Evolutionary conservation across 768 basidiomycete genomes (phyloP).

Genomic region (Suillus weaverae): DNA sequence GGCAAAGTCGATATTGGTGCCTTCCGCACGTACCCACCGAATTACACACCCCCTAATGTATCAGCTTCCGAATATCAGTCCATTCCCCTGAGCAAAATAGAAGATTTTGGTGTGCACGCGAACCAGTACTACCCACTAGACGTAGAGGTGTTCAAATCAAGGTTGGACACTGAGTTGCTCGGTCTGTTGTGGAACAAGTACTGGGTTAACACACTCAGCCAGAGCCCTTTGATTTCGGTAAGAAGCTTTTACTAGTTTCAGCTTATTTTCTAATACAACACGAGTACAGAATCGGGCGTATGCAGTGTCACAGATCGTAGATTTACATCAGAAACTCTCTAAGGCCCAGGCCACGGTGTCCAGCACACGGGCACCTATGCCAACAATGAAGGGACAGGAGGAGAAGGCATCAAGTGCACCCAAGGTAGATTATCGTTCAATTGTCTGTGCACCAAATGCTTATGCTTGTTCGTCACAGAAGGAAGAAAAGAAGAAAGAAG

Average conservation of each 20-base stretch:
- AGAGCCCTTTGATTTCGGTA: conserved; percentile 90
- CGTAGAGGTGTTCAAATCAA: conserved; percentile 93
- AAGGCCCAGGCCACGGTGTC: conserved; percentile 63
- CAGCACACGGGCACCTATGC: conserved; percentile 57
- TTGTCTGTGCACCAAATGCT: neutral
- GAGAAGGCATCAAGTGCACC: conserved; percentile 30
- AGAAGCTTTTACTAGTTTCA: conserved; percentile 21
- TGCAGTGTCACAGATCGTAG: conserved; percentile 86
- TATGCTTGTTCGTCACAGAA: conserved; percentile 24
- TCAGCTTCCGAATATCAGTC: conserved; percentile 88
- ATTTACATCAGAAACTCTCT: conserved; percentile 86
- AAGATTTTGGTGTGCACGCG: conserved; percentile 98
- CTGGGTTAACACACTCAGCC: conserved; percentile 96
- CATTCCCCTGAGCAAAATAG: conserved; percentile 95
- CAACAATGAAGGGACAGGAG: conserved; percentile 52
- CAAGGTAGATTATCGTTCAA: conserved; percentile 40
- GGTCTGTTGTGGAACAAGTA: conserved; percentile 98
- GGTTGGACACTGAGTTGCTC: conserved; percentile 82
- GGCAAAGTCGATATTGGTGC: conserved; percentile 99
- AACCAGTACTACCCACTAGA: conserved; percentile 94
- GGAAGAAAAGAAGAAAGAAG: conserved; percentile 83
- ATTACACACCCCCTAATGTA: conserved; percentile 79
- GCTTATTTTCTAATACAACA: neutral
- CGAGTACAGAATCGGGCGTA: conserved; percentile 85
- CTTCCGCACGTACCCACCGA: conserved; percentile 96